Evolutionary conservation across 2,329 filamentous ascomycete genomes (phyloP), one percentile per base, ranked within the genome.

Genomic region (Colletotrichum viniferum): DNA sequence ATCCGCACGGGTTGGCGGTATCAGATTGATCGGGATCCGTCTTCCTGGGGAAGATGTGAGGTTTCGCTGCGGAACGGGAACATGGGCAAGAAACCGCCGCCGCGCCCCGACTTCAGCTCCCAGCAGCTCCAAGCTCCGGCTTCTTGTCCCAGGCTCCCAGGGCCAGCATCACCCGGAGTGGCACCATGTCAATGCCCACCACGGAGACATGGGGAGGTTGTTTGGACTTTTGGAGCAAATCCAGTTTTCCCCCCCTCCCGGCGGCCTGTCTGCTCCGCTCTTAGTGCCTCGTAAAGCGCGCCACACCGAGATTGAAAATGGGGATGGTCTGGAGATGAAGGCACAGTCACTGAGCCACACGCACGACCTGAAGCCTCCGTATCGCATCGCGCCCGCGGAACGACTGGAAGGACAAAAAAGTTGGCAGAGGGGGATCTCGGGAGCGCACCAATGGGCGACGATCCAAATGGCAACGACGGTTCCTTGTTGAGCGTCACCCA

Each of bases 11-110:
- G 52, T 68, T 43, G 56, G 34, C 56, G 36, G 69, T 73, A 55
- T 71, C 69, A 75, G 62, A 58, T 75, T 75, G 73, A 48, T 48
- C 43, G 43, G 43, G 43, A 75, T 34, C 61, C 36, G 26, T 24
- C 52, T 55, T 10, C 63, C 63, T 21, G 43, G 38, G n/a, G 24
- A 52, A 28, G 55, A 34, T 30, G 21, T 12, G 61, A 34, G 61
- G 62, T 63, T 63, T 72, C 69, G 43, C n/a, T 48, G 43, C 43
- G 43, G 62, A 63, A 48, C 30, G 48, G 32, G 58, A 48, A 73
- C 73, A 56, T 66, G 71, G 71, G 48, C 36, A 26, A 63, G 43
- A 24, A 52, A 62, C 58, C 30, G 14, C 32, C 18, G 16, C 30
- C 9, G 9, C 24, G 18, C 21, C 52, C n/a, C 34, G 12, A 21